Percentiles rank a stretch among this genome's conserved stretches.
Conservation (phyloP, 2,329 filamentous ascomycete species). For the Berkeleyomyces basicola region DNA sequence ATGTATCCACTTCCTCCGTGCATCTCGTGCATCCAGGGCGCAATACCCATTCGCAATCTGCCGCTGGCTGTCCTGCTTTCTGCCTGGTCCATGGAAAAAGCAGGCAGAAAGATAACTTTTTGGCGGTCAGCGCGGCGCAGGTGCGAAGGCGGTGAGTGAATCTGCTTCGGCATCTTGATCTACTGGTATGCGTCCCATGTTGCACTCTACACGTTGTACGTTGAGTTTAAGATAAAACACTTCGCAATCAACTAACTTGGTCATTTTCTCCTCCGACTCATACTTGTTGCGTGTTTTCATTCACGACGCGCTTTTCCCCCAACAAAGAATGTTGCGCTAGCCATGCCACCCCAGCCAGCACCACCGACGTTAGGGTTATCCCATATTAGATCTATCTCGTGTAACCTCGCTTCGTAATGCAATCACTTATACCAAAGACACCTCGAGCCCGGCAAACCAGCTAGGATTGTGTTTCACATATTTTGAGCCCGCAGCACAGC, state of each 20-base stretch:
- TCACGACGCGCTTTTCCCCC: neutral
- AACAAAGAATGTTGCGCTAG: neutral
- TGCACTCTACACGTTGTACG: too few species aligned
- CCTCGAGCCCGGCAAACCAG: too few species aligned
- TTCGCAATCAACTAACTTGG: too few species aligned
- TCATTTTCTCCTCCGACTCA: neutral
- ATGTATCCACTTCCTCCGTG: neutral
- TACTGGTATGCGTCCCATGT: too few species aligned
- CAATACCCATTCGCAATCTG: too few species aligned
- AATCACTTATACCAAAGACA: too few species aligned
- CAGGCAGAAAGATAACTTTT: neutral
- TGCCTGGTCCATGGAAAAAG: neutral
- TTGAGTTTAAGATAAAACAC: too few species aligned
- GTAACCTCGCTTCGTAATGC: too few species aligned
- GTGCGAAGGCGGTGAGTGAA: neutral
- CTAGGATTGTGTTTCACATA: neutral
- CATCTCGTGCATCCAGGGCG: too few species aligned
- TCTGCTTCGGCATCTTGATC: neutral
- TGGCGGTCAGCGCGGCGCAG: neutral
- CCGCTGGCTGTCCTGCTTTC: neutral
- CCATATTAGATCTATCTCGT: too few species aligned
- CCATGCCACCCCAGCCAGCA: too few species aligned
- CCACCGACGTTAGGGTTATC: too few species aligned
- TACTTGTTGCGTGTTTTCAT: neutral
- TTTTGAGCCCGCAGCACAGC: neutral